Evolutionary conservation across 495 filamentous ascomycete species (phyloP), one percentile per base, ranked within the genome.

Genomic region (Daldinia bambusicola): DNA sequence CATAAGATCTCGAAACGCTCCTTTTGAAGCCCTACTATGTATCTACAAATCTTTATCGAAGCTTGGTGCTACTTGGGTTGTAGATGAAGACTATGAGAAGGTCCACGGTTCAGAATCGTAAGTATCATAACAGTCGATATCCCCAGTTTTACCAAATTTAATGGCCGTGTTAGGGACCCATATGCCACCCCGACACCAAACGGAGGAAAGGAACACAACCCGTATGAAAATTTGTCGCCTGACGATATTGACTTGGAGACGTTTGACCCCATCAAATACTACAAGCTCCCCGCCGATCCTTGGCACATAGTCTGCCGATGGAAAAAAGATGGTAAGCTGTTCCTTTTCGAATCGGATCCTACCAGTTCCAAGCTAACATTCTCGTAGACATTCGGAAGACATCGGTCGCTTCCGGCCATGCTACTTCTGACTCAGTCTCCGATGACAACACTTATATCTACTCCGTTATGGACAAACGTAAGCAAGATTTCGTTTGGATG

Each of bases 271-370:
- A 72, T 78, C 4, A 78, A 77, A 61, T 75, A 77, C 34, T 95
- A 93, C 76, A 90, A 88, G 61, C 85, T 97, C 34, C 95, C 95
- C 0, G 92, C 92, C 63, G 96, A 99, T 74, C 93, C 95, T 20
- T 99, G 95, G 95, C 91, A 96, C 52, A 97, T 99, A 71, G 89
- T 92, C 62, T 93, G 93, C 32, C 91, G 96, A 55, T 95, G 97
- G 81, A 79, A 85, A 55, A 95, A 94, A 72, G 87, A 92, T 61
- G 91, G 92, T 80, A 36, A 87, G 85, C 14, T 12, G 26, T 9
- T 31, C 13, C 85, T 84, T 79, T 64, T 81, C 85, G 43, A 83
- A 82, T 55, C 62, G 34, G 8, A 31, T 37, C 43, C 34, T 12
- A 14, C 41, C 36, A 18, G 14, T 31, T 18, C 10, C 5, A 36